Percentiles rank a stretch among this genome's conserved stretches.
Evolutionary conservation across 805 yeast species (phyloP).

Genomic region (Ogataea degrootiae): DNA sequence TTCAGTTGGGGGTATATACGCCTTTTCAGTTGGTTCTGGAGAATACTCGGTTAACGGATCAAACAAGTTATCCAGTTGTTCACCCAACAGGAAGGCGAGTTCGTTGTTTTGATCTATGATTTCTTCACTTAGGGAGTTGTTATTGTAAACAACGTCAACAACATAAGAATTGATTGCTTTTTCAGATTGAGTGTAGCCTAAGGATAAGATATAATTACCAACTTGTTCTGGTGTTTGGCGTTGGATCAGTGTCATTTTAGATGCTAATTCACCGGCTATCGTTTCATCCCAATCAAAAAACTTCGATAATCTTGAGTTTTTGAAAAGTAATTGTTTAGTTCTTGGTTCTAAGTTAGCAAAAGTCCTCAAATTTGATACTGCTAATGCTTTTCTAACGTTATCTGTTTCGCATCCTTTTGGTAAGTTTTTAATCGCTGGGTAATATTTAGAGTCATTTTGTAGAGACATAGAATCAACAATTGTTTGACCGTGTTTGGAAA

Average conservation of each 20-base stretch:
- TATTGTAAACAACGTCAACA: conserved; percentile 71
- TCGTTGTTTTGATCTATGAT: conserved; percentile 59
- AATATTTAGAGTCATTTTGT: conserved; percentile 59
- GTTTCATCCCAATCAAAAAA: conserved; percentile 68
- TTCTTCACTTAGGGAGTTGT: conserved; percentile 11
- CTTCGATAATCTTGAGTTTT: conserved; percentile 16
- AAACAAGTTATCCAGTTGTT: conserved; percentile 81
- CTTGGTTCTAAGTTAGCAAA: conserved; percentile 50
- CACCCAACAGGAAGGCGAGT: conserved; percentile 73
- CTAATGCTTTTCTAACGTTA: conserved; percentile 68
- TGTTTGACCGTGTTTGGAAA: conserved; percentile 65
- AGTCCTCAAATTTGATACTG: conserved; percentile 65
- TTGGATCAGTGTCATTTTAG: conserved; percentile 52
- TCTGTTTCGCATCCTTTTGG: conserved; percentile 42
- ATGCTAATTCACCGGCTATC: conserved; percentile 76
- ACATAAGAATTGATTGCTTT: conserved; percentile 43
- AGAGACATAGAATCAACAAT: conserved; percentile 55
- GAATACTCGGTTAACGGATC: conserved; percentile 89
- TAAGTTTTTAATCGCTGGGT: conserved; percentile 74
- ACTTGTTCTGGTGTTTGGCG: conserved; percentile 49
- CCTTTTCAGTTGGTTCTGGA: conserved; percentile 77
- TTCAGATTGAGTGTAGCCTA: conserved; percentile 52
- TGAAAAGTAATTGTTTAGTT: conserved; percentile 12
- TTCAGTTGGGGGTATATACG: conserved; percentile 56
- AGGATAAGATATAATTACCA: conserved; percentile 50